Conservation (phyloP, 2,329 filamentous ascomycete species). For the Karstenula rhodostoma region DNA sequence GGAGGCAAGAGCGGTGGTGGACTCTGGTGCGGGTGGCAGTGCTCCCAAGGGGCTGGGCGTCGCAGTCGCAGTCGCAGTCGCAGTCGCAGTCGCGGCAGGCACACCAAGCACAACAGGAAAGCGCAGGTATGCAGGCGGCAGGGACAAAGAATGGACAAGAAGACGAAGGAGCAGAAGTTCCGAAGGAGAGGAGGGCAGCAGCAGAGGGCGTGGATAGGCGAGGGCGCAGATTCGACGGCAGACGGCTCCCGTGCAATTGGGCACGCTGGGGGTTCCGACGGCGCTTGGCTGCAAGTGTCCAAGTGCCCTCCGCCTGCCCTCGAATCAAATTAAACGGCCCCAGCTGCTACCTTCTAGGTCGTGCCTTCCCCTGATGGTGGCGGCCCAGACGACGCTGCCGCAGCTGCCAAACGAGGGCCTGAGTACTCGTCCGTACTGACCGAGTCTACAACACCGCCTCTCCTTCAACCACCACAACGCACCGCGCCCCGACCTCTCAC, state of each 20-base stretch:
- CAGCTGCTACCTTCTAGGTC: not conserved
- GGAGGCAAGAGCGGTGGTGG: constrained; percentile 2
- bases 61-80: not conserved
- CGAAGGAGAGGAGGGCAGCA: constrained; percentile 12
- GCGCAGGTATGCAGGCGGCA: constrained; percentile 1
- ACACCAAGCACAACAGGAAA: constrained; percentile 3
- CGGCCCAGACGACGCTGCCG: not conserved
- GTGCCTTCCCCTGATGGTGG: constrained; percentile 9
- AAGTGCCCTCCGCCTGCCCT: not conserved
- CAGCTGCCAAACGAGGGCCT: no score
- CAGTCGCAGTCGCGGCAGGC: not conserved
- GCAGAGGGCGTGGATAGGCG: constrained; percentile 3
- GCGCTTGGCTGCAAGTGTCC: not conserved
- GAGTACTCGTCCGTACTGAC: no score
- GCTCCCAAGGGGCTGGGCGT: constrained; percentile 16
- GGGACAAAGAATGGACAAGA: constrained; percentile 21
- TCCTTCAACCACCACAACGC: not conserved
- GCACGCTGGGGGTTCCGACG: constrained; percentile 4
- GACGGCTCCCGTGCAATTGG: constrained; percentile 8
- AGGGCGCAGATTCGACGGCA: constrained; percentile 17
- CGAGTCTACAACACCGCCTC: no score
- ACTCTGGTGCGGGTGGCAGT: constrained; percentile 18
- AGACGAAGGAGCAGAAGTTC: constrained; percentile 15
- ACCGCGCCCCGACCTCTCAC: not conserved
- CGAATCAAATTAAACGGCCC: constrained; percentile 5